Percentiles rank a stretch among this genome's conserved stretches.
phyloP scores from a whole-genome alignment of 495 filamentous ascomycete genomes.

The Amphirosellinia nigrospora region DNA sequence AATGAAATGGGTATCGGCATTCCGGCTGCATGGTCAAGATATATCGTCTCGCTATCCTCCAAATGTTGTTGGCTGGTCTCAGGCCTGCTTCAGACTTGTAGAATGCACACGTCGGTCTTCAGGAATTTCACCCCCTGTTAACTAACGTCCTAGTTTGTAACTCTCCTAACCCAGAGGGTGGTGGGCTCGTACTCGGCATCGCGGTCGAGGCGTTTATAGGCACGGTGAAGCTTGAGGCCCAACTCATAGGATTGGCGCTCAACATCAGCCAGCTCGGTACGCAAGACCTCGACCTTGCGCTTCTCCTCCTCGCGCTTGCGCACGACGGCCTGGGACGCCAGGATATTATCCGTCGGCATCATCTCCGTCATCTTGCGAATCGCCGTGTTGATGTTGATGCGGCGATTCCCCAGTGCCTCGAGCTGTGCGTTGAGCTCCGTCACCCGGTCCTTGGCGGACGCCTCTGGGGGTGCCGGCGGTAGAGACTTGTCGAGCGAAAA shows the following conservation, averaged over 20 bases:
- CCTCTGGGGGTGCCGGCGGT: constrained; percentile 63
- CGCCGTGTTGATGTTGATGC: constrained; percentile 71
- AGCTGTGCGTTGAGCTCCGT: constrained; percentile 70
- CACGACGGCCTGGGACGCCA: constrained; percentile 51
- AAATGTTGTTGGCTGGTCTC: background rate
- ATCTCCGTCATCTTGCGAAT: constrained; percentile 74
- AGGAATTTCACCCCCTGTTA: background rate
- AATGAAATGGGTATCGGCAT: background rate
- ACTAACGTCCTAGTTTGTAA: constrained; percentile 45
- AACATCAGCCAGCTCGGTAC: constrained; percentile 78
- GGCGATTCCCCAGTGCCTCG: constrained; percentile 67
- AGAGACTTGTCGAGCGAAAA: constrained; percentile 60
- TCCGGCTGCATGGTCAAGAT: background rate
- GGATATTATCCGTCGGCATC: constrained; percentile 60
- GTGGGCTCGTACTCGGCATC: constrained; percentile 69
- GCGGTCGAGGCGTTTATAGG: constrained; percentile 75
- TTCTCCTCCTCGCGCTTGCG: constrained; percentile 70
- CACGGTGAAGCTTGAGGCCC: constrained; percentile 79
- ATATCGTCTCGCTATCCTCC: background rate
- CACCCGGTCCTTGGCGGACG: constrained; percentile 63
- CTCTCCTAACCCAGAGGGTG: constrained; percentile 81
- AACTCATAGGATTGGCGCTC: constrained; percentile 83
- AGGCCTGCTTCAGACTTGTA: background rate
- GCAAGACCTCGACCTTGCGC: constrained; percentile 70
- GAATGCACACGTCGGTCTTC: background rate